A percentile compares a stretch with the other conserved stretches of the same genome.
Evolutionary conservation across 2,329 filamentous ascomycete species (phyloP).

Genomic region (Alternaria sp.): DNA sequence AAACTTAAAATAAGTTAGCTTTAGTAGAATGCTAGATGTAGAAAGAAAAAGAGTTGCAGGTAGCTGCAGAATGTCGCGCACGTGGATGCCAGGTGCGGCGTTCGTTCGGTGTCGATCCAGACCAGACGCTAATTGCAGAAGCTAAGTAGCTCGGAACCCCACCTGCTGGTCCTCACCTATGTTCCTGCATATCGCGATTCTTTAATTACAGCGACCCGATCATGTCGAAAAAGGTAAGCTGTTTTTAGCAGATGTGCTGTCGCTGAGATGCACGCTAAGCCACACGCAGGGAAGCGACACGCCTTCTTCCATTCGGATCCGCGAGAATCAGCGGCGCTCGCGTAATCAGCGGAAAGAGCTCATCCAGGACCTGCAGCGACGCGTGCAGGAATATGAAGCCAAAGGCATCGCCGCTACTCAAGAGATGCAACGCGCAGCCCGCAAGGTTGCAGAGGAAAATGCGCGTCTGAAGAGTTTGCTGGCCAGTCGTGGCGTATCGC

Average conservation of each 20-base stretch:
- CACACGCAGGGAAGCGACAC: slow-evolving; percentile 36
- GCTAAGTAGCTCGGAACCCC: background rate
- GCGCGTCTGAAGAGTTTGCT: slow-evolving; percentile 65
- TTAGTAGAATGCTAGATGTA: too few species aligned
- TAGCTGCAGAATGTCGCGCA: too few species aligned
- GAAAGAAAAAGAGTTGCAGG: too few species aligned
- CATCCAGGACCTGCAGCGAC: slow-evolving; percentile 68
- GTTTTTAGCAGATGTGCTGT: too few species aligned
- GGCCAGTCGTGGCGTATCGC: slow-evolving; percentile 27
- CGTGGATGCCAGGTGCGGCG: background rate
- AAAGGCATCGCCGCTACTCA: slow-evolving; percentile 68
- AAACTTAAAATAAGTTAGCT: too few species aligned
- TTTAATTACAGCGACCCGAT: background rate
- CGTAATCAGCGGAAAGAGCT: slow-evolving; percentile 75
- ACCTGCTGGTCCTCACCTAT: background rate
- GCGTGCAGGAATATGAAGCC: slow-evolving; percentile 66
- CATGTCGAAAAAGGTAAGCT: slow-evolving; percentile 10
- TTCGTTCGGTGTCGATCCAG: background rate
- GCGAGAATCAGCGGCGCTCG: slow-evolving; percentile 77
- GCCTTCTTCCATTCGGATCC: slow-evolving; percentile 58
- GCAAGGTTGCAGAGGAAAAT: slow-evolving; percentile 72
- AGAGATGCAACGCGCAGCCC: slow-evolving; percentile 72
- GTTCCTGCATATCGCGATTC: background rate
- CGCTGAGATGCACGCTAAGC: background rate
- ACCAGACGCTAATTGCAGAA: background rate